These are phyloP conservation scores for Phaeosphaeria sp. DNA, from an alignment of 2,329 filamentous ascomycete species.

Conservation along the genomic window DNA sequence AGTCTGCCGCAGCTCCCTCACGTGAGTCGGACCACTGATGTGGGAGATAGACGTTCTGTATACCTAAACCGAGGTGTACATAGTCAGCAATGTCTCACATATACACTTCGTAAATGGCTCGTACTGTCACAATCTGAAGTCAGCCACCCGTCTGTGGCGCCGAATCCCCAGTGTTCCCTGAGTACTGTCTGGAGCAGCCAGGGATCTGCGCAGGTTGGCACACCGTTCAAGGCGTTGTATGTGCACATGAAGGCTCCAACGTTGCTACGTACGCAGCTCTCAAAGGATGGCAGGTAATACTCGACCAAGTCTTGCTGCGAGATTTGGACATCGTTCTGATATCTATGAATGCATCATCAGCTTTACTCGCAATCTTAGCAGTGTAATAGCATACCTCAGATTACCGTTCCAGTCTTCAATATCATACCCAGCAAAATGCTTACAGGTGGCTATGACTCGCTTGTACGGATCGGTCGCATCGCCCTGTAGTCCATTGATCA, in stretches of 20 bases:
- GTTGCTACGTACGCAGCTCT: slow-evolving; percentile 56
- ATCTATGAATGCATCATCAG: slow-evolving; percentile 16
- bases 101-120: too few relatives aligned
- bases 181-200: slow-evolving; percentile 70
- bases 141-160: slow-evolving; percentile 66
- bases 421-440: slow-evolving; percentile 50
- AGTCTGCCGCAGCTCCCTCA: slow-evolving; percentile 35
- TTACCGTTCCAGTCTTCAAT: slow-evolving; percentile 43
- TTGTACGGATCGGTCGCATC: slow-evolving; percentile 38
- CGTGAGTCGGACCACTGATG: slow-evolving; percentile 47
- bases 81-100: too few relatives aligned
- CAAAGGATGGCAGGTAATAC: slow-evolving; percentile 72
- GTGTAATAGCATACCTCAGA: slow-evolving; percentile 3
- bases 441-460: slow-evolving; percentile 39
- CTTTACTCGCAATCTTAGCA: neutral
- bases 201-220: slow-evolving; percentile 67
- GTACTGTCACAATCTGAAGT: slow-evolving; percentile 72
- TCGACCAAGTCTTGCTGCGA: slow-evolving; percentile 69
- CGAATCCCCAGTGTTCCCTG: slow-evolving; percentile 71
- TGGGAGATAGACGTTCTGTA: slow-evolving; percentile 64
- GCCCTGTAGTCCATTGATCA: slow-evolving; percentile 64
- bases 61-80: too few relatives aligned
- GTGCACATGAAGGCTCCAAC: slow-evolving; percentile 63
- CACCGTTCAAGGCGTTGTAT: slow-evolving; percentile 69
- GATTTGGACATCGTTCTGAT: slow-evolving; percentile 64